phyloP scores from a whole-genome alignment of 371 early-diverging fungal genomes.

The Mortierella sp. region DNA sequence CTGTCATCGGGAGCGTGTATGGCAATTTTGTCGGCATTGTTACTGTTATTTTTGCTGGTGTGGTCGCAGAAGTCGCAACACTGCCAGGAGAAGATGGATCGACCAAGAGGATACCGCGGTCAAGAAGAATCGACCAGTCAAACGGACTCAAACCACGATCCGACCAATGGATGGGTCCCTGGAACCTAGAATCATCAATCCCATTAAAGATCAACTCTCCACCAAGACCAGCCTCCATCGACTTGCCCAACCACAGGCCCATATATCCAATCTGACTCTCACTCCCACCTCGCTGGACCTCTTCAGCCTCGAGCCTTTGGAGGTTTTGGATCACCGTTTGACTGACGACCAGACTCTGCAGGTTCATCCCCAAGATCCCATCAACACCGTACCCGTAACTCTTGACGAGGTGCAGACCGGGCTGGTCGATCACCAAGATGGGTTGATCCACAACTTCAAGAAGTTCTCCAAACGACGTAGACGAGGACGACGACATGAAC shows the following conservation, averaged over 20 bases:
- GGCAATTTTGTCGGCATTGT: background rate
- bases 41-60: background rate
- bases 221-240: conserved; percentile 24
- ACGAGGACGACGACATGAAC: conserved; percentile 14
- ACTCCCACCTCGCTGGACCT: background rate
- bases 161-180: conserved; percentile 29
- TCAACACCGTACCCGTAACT: conserved; percentile 39
- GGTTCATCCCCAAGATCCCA: conserved; percentile 46
- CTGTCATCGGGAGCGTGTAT: conserved; percentile 12
- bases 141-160: conserved; percentile 35
- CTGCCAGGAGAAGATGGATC: background rate
- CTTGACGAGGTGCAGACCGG: conserved; percentile 33
- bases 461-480: background rate
- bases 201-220: conserved; percentile 45
- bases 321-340: conserved; percentile 44
- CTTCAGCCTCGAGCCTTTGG: conserved; percentile 8
- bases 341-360: conserved; percentile 17
- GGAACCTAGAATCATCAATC: conserved; percentile 25
- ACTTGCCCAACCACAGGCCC: conserved; percentile 46
- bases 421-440: conserved; percentile 38
- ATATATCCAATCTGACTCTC: conserved; percentile 22
- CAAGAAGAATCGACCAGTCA: conserved; percentile 44
- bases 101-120: conserved; percentile 29
- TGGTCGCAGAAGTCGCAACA: too few species aligned
- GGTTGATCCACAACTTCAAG: conserved; percentile 24